Percentiles rank a stretch among this genome's conserved stretches.
phyloP scores from a whole-genome alignment of 2,329 filamentous ascomycete genomes.

The Akanthomyces dipterigenus region DNA sequence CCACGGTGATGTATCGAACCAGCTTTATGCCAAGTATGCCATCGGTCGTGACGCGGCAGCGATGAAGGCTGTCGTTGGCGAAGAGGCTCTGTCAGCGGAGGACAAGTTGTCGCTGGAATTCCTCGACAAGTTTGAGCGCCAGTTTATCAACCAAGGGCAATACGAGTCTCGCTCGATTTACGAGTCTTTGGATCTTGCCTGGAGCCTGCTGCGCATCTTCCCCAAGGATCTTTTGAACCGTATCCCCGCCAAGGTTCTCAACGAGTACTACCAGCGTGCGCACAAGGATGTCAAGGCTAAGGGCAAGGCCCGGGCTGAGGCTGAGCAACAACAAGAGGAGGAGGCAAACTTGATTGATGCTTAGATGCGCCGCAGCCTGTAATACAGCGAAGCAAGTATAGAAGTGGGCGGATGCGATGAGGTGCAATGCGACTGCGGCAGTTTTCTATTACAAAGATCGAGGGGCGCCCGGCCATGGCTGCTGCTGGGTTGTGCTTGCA shows the following conservation, averaged over 20 bases:
- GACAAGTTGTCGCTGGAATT: constrained; percentile 98
- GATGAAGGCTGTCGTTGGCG: constrained; percentile 99
- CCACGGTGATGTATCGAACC: constrained; percentile 97
- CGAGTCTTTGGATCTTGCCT: constrained; percentile 92
- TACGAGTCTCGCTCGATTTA: constrained; percentile 90
- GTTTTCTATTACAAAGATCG: background rate
- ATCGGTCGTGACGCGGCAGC: constrained; percentile 96
- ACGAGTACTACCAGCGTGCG: constrained; percentile 74
- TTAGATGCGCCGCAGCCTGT: constrained; percentile 25
- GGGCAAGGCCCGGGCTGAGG: constrained; percentile 46
- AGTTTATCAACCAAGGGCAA: constrained; percentile 84
- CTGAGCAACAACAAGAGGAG: constrained; percentile 33
- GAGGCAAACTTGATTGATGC: constrained; percentile 58
- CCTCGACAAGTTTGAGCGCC: constrained; percentile 95
- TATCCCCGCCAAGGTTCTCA: constrained; percentile 74
- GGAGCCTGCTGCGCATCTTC: constrained; percentile 94
- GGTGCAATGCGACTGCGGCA: background rate
- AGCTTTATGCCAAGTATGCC: constrained; percentile 98
- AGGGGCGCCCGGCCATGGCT: background rate
- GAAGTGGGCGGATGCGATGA: constrained; percentile 3
- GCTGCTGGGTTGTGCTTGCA: background rate
- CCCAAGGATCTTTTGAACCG: constrained; percentile 97
- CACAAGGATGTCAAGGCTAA: constrained; percentile 57
- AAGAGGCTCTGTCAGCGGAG: constrained; percentile 90
- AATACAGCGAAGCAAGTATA: constrained; percentile 5